Evolutionary conservation across 139 green algal genomes (phyloP), one percentile per base, ranked within the genome.

Genomic region (Desmodesmus armatus): DNA sequence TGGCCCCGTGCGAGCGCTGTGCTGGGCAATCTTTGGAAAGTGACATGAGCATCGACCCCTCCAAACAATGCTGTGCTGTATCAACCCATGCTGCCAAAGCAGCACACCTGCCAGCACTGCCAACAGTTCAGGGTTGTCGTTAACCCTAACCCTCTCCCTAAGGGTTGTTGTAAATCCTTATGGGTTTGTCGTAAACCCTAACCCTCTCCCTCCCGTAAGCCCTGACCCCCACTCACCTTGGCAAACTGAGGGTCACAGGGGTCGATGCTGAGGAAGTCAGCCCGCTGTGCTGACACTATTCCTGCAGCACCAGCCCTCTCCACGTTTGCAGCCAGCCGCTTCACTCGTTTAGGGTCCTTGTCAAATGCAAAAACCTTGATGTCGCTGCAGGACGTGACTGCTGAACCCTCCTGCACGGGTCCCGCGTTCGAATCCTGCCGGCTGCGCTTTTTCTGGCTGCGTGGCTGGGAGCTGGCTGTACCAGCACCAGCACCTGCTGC

Each of bases 221-320:
- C n/a, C n/a, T n/a, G 13, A 43, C 1, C 2, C 37, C 21, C 21
- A 51, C 77, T 0, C 75, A 93, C 90, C 88, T 91, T 5, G 0
- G 51, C 27, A 62, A 85, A 93, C 40, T 90, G 58, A 3, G 83
- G 44, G 0, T 43, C 71, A 2, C 35, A 49, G 11, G 90, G 87
- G 82, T 98, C 92, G 0, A 96, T 2, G 3, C 60, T 75, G 51
- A 99, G 81, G 71, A 99, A 99, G 91, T 99, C 94, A n/a, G 62
- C 82, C 17, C 51, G 43, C 29, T 27, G 43, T 4, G 87, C 82
- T 13, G 35, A 31, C n/a, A 95, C 89, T 51, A 94, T 87, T 35
- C 31, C 55, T 5, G 29, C 77, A 13, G 92, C 92, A 17, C 95
- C 95, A 0, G 93, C 89, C 1, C 43, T 78, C 7, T 79, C 60